phyloP scores from a whole-genome alignment of 2,329 filamentous ascomycete species.

The Falciphora oryzae region DNA sequence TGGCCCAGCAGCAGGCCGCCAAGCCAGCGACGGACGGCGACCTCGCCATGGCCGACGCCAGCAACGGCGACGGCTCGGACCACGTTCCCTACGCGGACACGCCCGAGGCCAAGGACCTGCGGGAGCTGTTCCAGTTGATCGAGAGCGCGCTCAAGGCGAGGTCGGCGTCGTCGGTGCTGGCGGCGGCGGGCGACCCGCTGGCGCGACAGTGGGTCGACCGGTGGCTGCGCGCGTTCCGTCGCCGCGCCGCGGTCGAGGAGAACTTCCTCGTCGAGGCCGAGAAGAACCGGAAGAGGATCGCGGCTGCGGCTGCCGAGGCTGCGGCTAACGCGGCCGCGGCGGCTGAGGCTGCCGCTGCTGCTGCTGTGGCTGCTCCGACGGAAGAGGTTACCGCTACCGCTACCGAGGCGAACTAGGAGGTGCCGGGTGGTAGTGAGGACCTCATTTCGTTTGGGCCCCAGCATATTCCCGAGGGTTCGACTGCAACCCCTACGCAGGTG shows the following conservation, averaged over 20 bases:
- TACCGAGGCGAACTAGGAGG: neutral
- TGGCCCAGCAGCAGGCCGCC: constrained; percentile 31
- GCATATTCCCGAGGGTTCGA: no score
- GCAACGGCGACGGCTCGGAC: neutral
- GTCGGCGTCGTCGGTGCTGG: constrained; percentile 62
- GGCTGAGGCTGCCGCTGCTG: constrained; percentile 2
- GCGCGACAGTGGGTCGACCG: constrained; percentile 75
- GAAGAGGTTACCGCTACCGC: neutral
- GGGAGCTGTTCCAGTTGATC: constrained; percentile 72
- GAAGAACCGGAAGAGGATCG: constrained; percentile 17
- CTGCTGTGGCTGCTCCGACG: neutral
- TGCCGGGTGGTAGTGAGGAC: neutral
- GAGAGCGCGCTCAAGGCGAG: constrained; percentile 72
- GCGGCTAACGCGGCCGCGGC: neutral
- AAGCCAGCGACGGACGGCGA: constrained; percentile 27
- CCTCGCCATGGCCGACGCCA: constrained; percentile 33
- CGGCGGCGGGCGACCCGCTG: constrained; percentile 45
- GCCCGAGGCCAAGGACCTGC: constrained; percentile 68
- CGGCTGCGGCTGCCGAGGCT: constrained; percentile 10
- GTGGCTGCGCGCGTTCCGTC: constrained; percentile 80
- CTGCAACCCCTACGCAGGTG: neutral
- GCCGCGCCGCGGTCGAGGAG: constrained; percentile 82
- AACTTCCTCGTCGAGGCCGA: constrained; percentile 44
- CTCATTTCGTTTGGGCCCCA: neutral
- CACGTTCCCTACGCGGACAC: constrained; percentile 15